Base-by-base conservation (phyloP, 2,329 filamentous ascomycete genomes). In the Pseudogymnoascus sp. region DNA sequence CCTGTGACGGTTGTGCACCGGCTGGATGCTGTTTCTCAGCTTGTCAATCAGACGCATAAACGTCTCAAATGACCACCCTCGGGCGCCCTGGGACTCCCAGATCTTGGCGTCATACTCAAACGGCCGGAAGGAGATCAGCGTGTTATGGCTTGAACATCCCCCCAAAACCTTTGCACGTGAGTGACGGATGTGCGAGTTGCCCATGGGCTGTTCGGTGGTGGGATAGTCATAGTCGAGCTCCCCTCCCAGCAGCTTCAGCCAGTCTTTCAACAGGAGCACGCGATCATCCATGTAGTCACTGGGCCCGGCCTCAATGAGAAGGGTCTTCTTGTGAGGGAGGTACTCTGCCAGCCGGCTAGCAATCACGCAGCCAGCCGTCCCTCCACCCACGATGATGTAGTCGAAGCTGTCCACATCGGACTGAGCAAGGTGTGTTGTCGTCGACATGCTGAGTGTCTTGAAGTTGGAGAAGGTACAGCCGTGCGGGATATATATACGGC, bases 61-160 rank as follows among this genome's bases (percentile, higher is more conserved):
- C 65, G 84, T 91, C 73, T 90, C 86, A 77, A 95, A 96, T 71
- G 84, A 85, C 92, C 92, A 96, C 70, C 91, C 91, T 73, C 84
- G 84, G 78, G 89, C 92, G 65, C 92, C 92, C 72, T 90, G 80
- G 33, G 83, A 84, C 71, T 92, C 87, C 92, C 92, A 96, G 70
- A 90, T 83, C 72, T 90, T 83, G 78, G 90, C 84, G 76, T 96
- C 92, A 75, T 95, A 92, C 75, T 92, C 86, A 73, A 96, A 95
- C 6, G 92, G 91, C 25, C 91, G 85, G 84, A 96, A 96, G 16
- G 90, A 94, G 75, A 96, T 96, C 70, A 96, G 81, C 18, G 92
- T 96, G 78, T 96, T 96, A 82, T 96, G 92, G 65, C 89, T 93
- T 50, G 91, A 95, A 81, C 92, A 96, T 68, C 92, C 92, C 69